Percentiles rank a stretch among this genome's conserved stretches.
phyloP scores from a whole-genome alignment of 2,329 filamentous ascomycete species.

The Neonectria punicea region DNA sequence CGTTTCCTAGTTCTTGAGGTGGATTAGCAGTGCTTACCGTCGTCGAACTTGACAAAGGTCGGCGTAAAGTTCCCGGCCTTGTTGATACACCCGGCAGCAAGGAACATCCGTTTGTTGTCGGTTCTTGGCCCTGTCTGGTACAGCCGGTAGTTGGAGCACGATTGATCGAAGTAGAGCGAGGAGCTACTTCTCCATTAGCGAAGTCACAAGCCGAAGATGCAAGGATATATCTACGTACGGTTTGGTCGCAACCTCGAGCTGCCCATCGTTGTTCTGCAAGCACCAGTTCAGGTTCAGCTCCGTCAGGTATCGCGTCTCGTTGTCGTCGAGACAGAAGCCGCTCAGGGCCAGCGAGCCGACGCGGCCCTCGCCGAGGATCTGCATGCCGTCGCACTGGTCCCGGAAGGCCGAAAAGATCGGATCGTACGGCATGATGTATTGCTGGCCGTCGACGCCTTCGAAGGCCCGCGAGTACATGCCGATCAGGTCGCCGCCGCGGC shows the following conservation, averaged over 20 bases:
- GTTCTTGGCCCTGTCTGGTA: neutral
- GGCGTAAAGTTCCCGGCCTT: neutral
- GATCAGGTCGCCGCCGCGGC: neutral
- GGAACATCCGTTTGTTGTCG: neutral
- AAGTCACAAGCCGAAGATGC: neutral
- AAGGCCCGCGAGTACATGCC: neutral
- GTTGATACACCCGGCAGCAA: neutral
- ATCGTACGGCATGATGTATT: neutral
- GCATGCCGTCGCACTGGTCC: neutral
- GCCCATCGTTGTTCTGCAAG: neutral
- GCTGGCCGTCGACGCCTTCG: neutral
- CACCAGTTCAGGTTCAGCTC: slow-evolving; percentile 12
- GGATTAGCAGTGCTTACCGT: neutral
- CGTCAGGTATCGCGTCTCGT: neutral
- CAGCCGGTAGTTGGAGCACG: neutral
- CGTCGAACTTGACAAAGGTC: neutral
- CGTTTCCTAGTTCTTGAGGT: neutral
- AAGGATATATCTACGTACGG: neutral
- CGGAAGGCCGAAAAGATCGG: neutral
- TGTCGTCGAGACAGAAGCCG: neutral
- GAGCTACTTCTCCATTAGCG: neutral
- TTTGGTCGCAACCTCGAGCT: neutral
- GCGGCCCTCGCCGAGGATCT: neutral
- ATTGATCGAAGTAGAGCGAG: neutral
- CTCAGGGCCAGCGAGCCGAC: neutral